A percentile compares a stretch with the other conserved stretches of the same genome.
These are phyloP conservation scores for Nakaseomyces delphensis DNA, from an alignment of 1,139 yeast genomes.

Conservation along the genomic window DNA sequence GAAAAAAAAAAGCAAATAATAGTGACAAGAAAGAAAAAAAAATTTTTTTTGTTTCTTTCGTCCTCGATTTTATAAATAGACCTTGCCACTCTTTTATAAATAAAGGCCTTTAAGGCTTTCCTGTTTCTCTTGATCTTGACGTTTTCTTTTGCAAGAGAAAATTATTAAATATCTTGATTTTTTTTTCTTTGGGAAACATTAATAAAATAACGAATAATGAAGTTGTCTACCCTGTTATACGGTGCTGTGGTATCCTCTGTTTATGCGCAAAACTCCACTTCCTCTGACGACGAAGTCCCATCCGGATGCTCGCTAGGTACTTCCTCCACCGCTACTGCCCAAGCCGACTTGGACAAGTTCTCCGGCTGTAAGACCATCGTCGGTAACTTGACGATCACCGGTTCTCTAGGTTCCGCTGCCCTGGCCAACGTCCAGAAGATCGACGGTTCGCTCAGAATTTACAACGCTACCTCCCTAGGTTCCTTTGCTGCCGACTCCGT, in stretches of 20 bases:
- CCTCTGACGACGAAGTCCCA: slow-evolving; percentile 24
- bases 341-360: slow-evolving; percentile 66
- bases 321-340: slow-evolving; percentile 63
- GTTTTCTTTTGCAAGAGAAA: too few relatives aligned
- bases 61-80: background rate
- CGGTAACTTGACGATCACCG: slow-evolving; percentile 70
- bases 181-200: background rate
- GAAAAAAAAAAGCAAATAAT: too few relatives aligned
- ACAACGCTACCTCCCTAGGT: slow-evolving; percentile 55
- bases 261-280: slow-evolving; percentile 28
- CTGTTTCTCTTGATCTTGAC: too few relatives aligned
- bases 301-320: slow-evolving; percentile 39
- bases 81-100: too few relatives aligned
- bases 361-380: slow-evolving; percentile 70
- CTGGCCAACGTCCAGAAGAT: slow-evolving; percentile 56
- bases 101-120: too few relatives aligned
- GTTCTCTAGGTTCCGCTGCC: slow-evolving; percentile 50
- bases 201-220: slow-evolving; percentile 1
- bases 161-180: background rate
- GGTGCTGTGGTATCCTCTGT: slow-evolving; percentile 13
- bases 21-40: background rate
- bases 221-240: slow-evolving; percentile 1
- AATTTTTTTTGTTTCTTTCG: background rate
- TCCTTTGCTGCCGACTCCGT: slow-evolving; percentile 71
- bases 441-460: slow-evolving; percentile 63